These are phyloP conservation scores for Fragaria ananassa DNA, from an alignment of 306 rosid genomes.

Conservation along the genomic window DNA sequence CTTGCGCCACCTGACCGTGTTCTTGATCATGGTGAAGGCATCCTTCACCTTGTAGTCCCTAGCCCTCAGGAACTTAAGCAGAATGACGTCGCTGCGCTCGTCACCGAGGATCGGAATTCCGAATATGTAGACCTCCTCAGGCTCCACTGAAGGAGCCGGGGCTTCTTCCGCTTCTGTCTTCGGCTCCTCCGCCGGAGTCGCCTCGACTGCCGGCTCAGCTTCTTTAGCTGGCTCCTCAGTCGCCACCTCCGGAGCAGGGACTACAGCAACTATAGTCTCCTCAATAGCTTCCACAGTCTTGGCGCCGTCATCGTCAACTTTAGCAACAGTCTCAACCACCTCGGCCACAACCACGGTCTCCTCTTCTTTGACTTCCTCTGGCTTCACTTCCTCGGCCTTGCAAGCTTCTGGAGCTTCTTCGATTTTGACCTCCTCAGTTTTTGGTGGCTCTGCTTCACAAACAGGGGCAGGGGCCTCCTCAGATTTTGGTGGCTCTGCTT, in stretches of 20 bases:
- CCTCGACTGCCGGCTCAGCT: constrained; percentile 24
- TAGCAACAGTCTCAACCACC: constrained; percentile 34
- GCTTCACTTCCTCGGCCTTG: constrained; percentile 11
- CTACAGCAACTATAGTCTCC: constrained; percentile 46
- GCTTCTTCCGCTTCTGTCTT: constrained; percentile 17
- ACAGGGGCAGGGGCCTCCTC: constrained; percentile 17
- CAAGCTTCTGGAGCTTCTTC: constrained; percentile 23
- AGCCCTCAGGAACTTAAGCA: constrained; percentile 75
- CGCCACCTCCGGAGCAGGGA: constrained; percentile 18
- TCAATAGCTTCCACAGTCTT: constrained; percentile 71
- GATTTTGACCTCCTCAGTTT: constrained; percentile 20
- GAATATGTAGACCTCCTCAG: constrained; percentile 53
- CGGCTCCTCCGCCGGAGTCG: constrained; percentile 15
- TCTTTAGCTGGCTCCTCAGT: constrained; percentile 14
- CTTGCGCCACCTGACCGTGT: constrained; percentile 71
- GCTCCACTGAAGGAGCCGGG: constrained; percentile 26
- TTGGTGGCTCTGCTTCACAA: background rate
- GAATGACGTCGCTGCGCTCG: constrained; percentile 71
- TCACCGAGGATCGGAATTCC: constrained; percentile 74
- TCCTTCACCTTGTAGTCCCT: constrained; percentile 87
- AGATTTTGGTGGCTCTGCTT: background rate
- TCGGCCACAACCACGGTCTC: constrained; percentile 22
- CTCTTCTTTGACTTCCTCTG: constrained; percentile 8
- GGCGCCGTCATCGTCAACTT: constrained; percentile 53
- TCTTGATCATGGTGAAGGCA: constrained; percentile 75